phyloP scores from a whole-genome alignment of 2,329 filamentous ascomycete species.

The Aureobasidium sp. region DNA sequence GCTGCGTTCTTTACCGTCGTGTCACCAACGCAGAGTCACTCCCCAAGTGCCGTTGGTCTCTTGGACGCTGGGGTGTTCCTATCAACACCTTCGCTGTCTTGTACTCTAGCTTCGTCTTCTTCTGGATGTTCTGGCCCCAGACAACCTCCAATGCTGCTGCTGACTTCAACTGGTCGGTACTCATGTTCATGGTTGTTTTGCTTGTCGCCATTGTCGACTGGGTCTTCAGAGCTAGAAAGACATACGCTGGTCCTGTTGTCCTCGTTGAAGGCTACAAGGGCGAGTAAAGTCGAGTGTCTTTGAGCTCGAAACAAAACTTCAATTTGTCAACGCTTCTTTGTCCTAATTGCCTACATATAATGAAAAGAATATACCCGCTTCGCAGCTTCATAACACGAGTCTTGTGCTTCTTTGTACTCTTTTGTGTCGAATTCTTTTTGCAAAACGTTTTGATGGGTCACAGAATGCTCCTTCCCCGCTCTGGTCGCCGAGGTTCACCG shows the following conservation, averaged over 20 bases:
- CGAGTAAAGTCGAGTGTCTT: neutral
- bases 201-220: slow-evolving; percentile 19
- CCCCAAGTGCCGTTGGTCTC: slow-evolving; percentile 29
- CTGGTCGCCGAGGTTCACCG: neutral
- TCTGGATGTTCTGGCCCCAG: slow-evolving; percentile 34
- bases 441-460: neutral
- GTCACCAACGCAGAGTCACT: slow-evolving; percentile 21
- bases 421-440: too few species aligned
- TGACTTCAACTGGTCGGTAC: slow-evolving; percentile 22
- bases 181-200: slow-evolving; percentile 19
- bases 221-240: slow-evolving; percentile 17
- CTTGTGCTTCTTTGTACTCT: too few species aligned
- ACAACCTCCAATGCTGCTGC: slow-evolving; percentile 17
- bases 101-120: slow-evolving; percentile 31
- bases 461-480: slow-evolving; percentile 1
- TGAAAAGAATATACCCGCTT: too few species aligned
- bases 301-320: too few species aligned
- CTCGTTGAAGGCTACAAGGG: slow-evolving; percentile 18
- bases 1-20: slow-evolving; percentile 24
- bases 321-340: neutral
- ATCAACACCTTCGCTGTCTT: slow-evolving; percentile 32
- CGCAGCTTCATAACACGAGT: too few species aligned
- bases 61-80: slow-evolving; percentile 32
- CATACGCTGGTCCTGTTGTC: slow-evolving; percentile 20
- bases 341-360: neutral